Evolutionary conservation across 306 rosid genomes (phyloP).

Genomic region (Pueraria montana): DNA sequence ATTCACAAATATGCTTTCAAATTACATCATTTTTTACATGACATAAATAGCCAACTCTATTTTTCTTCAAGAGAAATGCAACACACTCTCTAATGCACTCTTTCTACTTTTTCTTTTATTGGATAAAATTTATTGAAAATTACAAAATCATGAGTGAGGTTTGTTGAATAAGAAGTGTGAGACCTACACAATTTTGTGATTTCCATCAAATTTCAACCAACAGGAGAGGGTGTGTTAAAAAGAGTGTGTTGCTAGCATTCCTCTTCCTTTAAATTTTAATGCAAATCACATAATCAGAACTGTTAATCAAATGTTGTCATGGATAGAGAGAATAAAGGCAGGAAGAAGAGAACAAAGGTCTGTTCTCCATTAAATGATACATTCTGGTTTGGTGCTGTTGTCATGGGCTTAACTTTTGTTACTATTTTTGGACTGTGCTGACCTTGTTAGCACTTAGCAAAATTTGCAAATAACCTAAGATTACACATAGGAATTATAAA

Average conservation of each 20-base stretch:
- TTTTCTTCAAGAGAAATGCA: slow-evolving; percentile 3
- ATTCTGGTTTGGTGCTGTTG: slow-evolving; percentile 27
- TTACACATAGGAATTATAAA: background rate
- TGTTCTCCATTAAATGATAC: background rate
- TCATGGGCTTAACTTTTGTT: slow-evolving; percentile 4
- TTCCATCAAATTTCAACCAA: background rate
- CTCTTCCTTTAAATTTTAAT: background rate
- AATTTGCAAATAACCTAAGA: slow-evolving; percentile 1
- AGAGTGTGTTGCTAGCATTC: background rate
- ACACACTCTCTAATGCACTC: background rate
- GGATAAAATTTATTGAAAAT: background rate
- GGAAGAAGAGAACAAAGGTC: background rate
- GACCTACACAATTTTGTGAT: background rate
- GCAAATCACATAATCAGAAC: slow-evolving; percentile 2
- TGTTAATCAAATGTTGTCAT: background rate
- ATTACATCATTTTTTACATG: background rate
- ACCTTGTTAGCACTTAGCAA: slow-evolving; percentile 13
- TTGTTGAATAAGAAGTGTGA: background rate
- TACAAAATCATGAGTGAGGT: background rate
- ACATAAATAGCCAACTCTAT: slow-evolving; percentile 13
- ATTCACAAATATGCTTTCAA: slow-evolving; percentile 16
- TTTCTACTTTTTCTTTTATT: background rate
- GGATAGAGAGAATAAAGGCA: slow-evolving; percentile 25
- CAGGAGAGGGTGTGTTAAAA: background rate
- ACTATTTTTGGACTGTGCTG: background rate